phyloP scores from a whole-genome alignment of 768 basidiomycete genomes.

The Lactarius vividus region DNA sequence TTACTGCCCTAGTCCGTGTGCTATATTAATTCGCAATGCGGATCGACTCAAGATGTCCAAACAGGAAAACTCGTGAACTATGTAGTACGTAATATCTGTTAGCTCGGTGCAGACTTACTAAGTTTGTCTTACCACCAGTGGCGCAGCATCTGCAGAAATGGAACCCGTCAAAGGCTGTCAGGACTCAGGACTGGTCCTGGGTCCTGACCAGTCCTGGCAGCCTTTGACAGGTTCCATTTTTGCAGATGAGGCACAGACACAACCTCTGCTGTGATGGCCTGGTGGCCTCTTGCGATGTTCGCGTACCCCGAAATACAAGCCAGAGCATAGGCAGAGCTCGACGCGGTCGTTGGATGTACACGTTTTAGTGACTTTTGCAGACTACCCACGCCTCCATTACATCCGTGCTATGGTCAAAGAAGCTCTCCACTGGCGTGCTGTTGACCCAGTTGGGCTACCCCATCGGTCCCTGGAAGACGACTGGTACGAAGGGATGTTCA shows the following conservation, averaged over 20 bases:
- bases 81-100: slow-evolving; percentile 13
- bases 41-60: slow-evolving; percentile 3
- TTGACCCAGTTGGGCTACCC: neutral
- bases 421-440: neutral
- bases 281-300: slow-evolving; percentile 12
- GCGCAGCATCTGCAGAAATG: neutral
- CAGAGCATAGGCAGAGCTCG: slow-evolving; percentile 15
- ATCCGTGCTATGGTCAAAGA: slow-evolving; percentile 12
- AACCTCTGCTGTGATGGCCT: neutral
- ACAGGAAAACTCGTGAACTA: slow-evolving; percentile 11
- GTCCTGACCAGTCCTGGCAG: too few species aligned
- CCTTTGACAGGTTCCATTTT: too few species aligned
- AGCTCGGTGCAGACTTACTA: neutral
- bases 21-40: slow-evolving; percentile 1
- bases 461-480: slow-evolving; percentile 9
- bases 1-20: slow-evolving; percentile 7
- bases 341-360: neutral
- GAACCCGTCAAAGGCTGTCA: too few species aligned
- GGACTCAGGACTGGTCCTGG: too few species aligned
- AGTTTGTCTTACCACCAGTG: neutral
- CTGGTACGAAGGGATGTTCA: slow-evolving; percentile 19
- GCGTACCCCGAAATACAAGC: slow-evolving; percentile 12
- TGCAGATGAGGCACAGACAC: neutral
- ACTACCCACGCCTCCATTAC: slow-evolving; percentile 9
- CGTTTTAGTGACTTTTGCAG: slow-evolving; percentile 7